These are phyloP conservation scores for Neurospora crassa DNA, from an alignment of 2,329 filamentous ascomycete genomes.

Conservation along the genomic window DNA sequence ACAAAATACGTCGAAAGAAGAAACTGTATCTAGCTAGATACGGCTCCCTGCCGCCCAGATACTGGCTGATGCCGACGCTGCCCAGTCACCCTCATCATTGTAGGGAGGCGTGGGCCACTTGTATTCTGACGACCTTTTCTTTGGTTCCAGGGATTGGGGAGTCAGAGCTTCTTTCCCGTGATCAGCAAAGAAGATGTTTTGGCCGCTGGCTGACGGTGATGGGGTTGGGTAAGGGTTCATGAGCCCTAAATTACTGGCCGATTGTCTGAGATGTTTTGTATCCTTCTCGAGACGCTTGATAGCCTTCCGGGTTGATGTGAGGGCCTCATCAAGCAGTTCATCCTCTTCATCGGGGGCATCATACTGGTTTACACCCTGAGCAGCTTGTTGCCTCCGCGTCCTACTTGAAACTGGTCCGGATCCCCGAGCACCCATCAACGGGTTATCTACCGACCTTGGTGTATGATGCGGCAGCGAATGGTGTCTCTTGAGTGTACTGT, in stretches of 20 bases:
- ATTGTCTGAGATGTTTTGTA: slow-evolving; percentile 46
- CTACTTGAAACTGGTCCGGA: slow-evolving; percentile 62
- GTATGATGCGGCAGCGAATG: slow-evolving; percentile 55
- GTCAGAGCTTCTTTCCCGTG: slow-evolving; percentile 46
- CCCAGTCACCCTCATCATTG: slow-evolving; percentile 80
- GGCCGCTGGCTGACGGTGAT: slow-evolving; percentile 73
- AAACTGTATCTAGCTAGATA: slow-evolving; percentile 40
- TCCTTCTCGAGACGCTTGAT: slow-evolving; percentile 60
- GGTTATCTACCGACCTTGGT: slow-evolving; percentile 54
- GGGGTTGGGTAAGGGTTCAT: slow-evolving; percentile 56
- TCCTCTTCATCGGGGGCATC: slow-evolving; percentile 96
- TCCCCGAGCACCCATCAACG: slow-evolving; percentile 43
- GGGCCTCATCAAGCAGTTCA: slow-evolving; percentile 82
- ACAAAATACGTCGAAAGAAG: slow-evolving; percentile 10
- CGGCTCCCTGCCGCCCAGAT: slow-evolving; percentile 65
- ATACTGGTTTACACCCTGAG: slow-evolving; percentile 71
- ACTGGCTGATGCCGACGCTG: slow-evolving; percentile 68
- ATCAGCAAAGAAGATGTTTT: slow-evolving; percentile 64
- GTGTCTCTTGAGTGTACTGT: slow-evolving; percentile 50
- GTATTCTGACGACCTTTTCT: slow-evolving; percentile 44
- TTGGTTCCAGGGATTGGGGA: slow-evolving; percentile 62
- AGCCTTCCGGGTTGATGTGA: slow-evolving; percentile 66
- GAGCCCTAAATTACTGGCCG: slow-evolving; percentile 53
- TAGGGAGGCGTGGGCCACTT: slow-evolving; percentile 97
- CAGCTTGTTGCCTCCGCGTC: slow-evolving; percentile 67